Conservation (phyloP, 371 early-diverging fungal species). For the Mortierella sp. region DNA sequence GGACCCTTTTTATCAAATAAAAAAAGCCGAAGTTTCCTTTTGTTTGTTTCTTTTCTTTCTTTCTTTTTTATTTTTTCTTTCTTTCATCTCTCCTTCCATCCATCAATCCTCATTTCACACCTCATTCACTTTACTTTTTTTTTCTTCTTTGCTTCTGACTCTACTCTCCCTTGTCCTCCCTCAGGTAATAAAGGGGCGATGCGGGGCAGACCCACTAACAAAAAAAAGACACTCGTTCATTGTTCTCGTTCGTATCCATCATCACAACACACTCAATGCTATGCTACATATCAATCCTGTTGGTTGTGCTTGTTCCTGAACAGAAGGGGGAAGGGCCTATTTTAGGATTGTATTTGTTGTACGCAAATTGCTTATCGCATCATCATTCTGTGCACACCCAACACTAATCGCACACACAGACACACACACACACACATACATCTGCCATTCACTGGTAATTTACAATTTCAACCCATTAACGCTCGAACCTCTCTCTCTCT, state of each 20-base stretch:
- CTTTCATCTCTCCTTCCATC: too few species aligned
- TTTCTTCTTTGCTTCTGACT: not conserved
- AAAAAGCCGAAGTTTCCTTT: not conserved
- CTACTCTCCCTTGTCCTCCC: not conserved
- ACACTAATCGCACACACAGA: not conserved
- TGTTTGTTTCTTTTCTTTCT: not conserved
- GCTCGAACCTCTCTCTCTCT: not conserved
- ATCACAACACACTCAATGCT: not conserved
- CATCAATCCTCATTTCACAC: not conserved
- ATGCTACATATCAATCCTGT: not conserved
- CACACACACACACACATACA: not conserved
- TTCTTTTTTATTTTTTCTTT: not conserved
- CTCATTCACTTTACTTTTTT: not conserved
- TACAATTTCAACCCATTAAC: not conserved
- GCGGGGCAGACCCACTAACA: not conserved
- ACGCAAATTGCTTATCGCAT: not conserved
- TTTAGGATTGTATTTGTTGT: not conserved
- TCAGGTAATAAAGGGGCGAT: not conserved
- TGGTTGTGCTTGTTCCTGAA: conserved; percentile 8
- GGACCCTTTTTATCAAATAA: not conserved
- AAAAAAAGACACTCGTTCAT: not conserved
- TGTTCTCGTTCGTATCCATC: not conserved
- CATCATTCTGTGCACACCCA: not conserved
- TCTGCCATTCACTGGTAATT: not conserved
- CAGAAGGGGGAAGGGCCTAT: not conserved